These are phyloP conservation scores for Schizothecium vesticola DNA, from an alignment of 495 filamentous ascomycete genomes.

Conservation along the genomic window DNA sequence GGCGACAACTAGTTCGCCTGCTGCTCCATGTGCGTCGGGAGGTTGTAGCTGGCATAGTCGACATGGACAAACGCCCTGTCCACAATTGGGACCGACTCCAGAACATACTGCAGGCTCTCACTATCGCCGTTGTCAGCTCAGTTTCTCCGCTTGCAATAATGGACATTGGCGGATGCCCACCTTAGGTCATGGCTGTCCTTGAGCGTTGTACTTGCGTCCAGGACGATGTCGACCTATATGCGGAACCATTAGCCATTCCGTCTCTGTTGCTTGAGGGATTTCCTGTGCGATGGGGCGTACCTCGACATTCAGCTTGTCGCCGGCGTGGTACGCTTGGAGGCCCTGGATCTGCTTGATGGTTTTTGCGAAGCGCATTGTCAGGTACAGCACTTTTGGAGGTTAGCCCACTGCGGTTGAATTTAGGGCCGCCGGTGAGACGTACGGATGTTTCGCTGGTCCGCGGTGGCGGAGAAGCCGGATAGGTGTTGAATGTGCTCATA, in stretches of 20 bases:
- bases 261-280: too few species aligned
- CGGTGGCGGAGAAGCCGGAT: constrained; percentile 71
- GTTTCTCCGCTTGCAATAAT: neutral
- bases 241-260: too few species aligned
- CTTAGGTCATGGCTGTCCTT: constrained; percentile 85
- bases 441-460: constrained; percentile 73
- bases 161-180: constrained; percentile 9
- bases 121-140: constrained; percentile 12
- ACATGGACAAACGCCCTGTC: constrained; percentile 68
- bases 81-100: constrained; percentile 78
- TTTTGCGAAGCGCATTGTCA: constrained; percentile 91
- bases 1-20: constrained; percentile 30
- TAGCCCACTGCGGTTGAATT: neutral
- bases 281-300: neutral
- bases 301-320: constrained; percentile 82
- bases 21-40: constrained; percentile 83
- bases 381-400: constrained; percentile 58
- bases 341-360: constrained; percentile 85
- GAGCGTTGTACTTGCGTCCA: constrained; percentile 71
- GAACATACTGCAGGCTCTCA: constrained; percentile 83
- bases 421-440: constrained; percentile 3
- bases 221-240: constrained; percentile 55
- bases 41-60: constrained; percentile 76
- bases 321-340: constrained; percentile 80
- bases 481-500: constrained; percentile 76